A percentile compares a stretch with the other conserved stretches of the same genome.
Conservation (phyloP, 2,329 filamentous ascomycete species). For the Aspergillus glaucus region DNA sequence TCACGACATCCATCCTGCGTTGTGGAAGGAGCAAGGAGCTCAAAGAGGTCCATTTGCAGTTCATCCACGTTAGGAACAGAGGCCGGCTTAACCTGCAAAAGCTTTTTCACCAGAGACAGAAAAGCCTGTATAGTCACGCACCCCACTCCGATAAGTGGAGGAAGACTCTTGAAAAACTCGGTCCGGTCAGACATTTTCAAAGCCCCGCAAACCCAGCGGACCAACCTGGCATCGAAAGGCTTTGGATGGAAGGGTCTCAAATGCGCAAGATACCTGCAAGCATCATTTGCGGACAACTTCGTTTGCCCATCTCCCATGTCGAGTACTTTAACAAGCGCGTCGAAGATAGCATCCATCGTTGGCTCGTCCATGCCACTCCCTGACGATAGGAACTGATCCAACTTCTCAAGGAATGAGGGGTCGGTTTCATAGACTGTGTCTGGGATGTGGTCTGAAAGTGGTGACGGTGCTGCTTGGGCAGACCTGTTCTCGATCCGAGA, state of each 20-base stretch:
- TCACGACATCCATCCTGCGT: constrained; percentile 17
- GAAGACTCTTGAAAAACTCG: constrained; percentile 29
- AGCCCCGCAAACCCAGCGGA: constrained; percentile 37
- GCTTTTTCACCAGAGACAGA: constrained; percentile 28
- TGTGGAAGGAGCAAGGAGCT: constrained; percentile 22
- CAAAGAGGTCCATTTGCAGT: constrained; percentile 26
- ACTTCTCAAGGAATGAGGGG: constrained; percentile 37
- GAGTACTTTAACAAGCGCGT: constrained; percentile 34
- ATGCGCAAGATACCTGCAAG: constrained; percentile 37
- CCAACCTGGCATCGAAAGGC: constrained; percentile 38
- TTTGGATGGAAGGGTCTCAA: constrained; percentile 39
- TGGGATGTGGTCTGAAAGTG: constrained; percentile 43
- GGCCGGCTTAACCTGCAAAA: constrained; percentile 17
- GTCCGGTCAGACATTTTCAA: constrained; percentile 29
- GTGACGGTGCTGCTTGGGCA: constrained; percentile 41
- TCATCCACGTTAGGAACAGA: constrained; percentile 21
- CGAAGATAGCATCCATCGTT: constrained; percentile 38
- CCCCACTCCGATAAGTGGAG: constrained; percentile 40
- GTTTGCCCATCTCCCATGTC: constrained; percentile 22
- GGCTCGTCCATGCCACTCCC: constrained; percentile 43
- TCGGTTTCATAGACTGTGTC: constrained; percentile 35
- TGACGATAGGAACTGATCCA: constrained; percentile 41
- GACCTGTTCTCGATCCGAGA: constrained; percentile 38
- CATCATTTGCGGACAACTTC: constrained; percentile 28
- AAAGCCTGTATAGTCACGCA: constrained; percentile 39